phyloP scores from a whole-genome alignment of 441 rosid genomes.

The Populus tomentosa region DNA sequence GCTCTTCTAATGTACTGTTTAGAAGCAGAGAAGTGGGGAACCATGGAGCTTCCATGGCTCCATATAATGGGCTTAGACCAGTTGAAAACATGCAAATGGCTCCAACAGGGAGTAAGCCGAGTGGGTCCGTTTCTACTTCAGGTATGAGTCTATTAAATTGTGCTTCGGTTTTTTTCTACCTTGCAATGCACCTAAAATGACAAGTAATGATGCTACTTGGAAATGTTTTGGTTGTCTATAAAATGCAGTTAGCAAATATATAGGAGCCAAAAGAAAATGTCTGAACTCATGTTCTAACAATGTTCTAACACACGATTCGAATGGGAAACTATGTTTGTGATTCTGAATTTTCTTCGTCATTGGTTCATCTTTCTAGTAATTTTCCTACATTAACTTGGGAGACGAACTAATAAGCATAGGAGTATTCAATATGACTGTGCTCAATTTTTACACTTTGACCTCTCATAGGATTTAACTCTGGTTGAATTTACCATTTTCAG shows the following conservation, averaged over 20 bases:
- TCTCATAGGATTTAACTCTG: not conserved
- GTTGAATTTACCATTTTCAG: slow-evolving; percentile 25
- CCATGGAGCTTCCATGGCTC: slow-evolving; percentile 26
- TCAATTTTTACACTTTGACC: not conserved
- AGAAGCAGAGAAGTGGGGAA: slow-evolving; percentile 20
- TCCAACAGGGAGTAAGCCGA: slow-evolving; percentile 13
- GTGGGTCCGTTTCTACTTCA: slow-evolving; percentile 20
- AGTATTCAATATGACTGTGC: not conserved
- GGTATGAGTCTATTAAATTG: slow-evolving; percentile 20
- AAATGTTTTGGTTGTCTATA: not conserved
- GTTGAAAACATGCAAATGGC: slow-evolving; percentile 23
- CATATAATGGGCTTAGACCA: slow-evolving; percentile 36
- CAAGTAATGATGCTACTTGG: not conserved
- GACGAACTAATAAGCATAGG: not conserved
- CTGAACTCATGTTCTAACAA: not conserved
- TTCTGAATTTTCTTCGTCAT: not conserved
- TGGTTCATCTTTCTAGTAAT: not conserved
- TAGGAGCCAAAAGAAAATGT: not conserved
- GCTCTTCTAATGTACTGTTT: slow-evolving; percentile 26
- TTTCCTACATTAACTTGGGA: not conserved
- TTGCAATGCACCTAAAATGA: not conserved
- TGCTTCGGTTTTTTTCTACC: not conserved
- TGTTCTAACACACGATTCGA: not conserved
- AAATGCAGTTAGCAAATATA: not conserved
- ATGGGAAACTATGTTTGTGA: not conserved